These are phyloP conservation scores for Vanrija humicola DNA, from an alignment of 1,284 basidiomycete genomes.

Conservation along the genomic window DNA sequence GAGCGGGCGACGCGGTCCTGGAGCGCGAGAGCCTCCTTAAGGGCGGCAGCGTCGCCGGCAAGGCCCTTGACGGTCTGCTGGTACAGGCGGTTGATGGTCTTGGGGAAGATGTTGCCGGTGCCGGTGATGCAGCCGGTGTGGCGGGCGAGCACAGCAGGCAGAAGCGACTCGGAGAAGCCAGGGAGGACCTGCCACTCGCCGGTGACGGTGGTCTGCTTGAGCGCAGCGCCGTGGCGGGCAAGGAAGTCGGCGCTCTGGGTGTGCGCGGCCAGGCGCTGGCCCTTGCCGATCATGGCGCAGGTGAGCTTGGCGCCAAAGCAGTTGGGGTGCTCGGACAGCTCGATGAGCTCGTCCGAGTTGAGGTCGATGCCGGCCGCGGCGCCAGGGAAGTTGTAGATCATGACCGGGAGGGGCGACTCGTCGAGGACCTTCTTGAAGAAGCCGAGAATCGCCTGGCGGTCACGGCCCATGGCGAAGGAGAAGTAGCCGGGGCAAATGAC, in stretches of 20 bases:
- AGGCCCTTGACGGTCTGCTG: slow-evolving; percentile 52
- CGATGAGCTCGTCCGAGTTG: slow-evolving; percentile 71
- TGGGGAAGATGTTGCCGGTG: slow-evolving; percentile 72
- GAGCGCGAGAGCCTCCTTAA: slow-evolving; percentile 63
- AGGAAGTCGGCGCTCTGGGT: slow-evolving; percentile 42
- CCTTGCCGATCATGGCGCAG: slow-evolving; percentile 78
- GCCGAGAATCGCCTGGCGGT: slow-evolving; percentile 50
- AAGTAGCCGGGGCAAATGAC: slow-evolving; percentile 51
- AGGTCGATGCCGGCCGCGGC: slow-evolving; percentile 78
- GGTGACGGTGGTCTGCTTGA: slow-evolving; percentile 25
- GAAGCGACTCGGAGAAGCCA: slow-evolving; percentile 52
- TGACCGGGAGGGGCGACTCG: slow-evolving; percentile 72
- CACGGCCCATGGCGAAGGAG: slow-evolving; percentile 50
- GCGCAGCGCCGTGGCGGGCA: slow-evolving; percentile 24
- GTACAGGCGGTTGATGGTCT: slow-evolving; percentile 63
- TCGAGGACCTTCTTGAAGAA: slow-evolving; percentile 65
- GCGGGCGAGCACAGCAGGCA: slow-evolving; percentile 64
- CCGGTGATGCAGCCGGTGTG: slow-evolving; percentile 65
- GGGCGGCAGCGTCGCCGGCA: slow-evolving; percentile 54
- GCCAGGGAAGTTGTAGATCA: slow-evolving; percentile 87
- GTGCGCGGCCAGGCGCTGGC: slow-evolving; percentile 65
- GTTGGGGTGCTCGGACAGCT: slow-evolving; percentile 73
- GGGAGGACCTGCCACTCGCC: slow-evolving; percentile 46
- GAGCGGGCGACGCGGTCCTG: slow-evolving; percentile 67
- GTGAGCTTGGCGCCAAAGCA: slow-evolving; percentile 86